Evolutionary conservation across 2,329 filamentous ascomycete genomes (phyloP).

Genomic region (Colletotrichum sansevieriae): DNA sequence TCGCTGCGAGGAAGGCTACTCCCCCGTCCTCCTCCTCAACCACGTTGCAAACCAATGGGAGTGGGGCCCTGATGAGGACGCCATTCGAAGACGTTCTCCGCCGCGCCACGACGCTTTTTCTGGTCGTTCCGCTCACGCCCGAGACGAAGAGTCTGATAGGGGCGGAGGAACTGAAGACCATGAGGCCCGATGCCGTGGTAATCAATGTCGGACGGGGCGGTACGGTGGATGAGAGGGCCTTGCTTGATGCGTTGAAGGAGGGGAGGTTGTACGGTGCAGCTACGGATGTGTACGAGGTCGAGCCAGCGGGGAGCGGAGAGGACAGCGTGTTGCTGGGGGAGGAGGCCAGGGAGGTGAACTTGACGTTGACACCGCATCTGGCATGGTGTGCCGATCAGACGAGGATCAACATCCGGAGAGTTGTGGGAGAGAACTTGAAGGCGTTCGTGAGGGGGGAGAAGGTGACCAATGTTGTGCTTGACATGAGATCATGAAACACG

Average conservation of each 20-base stretch:
- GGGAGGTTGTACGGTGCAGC: constrained; percentile 51
- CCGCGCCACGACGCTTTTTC: constrained; percentile 45
- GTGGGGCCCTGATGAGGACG: neutral
- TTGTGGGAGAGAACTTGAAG: constrained; percentile 39
- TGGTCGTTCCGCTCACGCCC: constrained; percentile 45
- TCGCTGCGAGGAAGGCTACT: constrained; percentile 44
- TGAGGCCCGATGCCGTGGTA: constrained; percentile 45
- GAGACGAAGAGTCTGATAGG: constrained; percentile 44
- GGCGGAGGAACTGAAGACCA: constrained; percentile 37
- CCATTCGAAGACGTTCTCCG: constrained; percentile 44
- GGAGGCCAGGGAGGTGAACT: constrained; percentile 44
- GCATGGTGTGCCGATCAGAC: constrained; percentile 43
- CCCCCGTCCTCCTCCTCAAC: neutral
- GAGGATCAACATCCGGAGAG: constrained; percentile 35
- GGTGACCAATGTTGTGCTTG: constrained; percentile 32
- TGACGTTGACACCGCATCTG: constrained; percentile 51
- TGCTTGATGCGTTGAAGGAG: constrained; percentile 48
- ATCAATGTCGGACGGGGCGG: constrained; percentile 51
- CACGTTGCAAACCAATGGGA: neutral
- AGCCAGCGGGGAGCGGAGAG: constrained; percentile 41
- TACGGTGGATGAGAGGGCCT: constrained; percentile 52
- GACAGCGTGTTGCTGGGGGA: constrained; percentile 40
- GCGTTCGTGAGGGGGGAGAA: constrained; percentile 34
- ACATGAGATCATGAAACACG: constrained; percentile 17
- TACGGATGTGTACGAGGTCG: constrained; percentile 51